Evolutionary conservation across 2,329 filamentous ascomycete species (phyloP).

Genomic region (Acrocalymma vagum): DNA sequence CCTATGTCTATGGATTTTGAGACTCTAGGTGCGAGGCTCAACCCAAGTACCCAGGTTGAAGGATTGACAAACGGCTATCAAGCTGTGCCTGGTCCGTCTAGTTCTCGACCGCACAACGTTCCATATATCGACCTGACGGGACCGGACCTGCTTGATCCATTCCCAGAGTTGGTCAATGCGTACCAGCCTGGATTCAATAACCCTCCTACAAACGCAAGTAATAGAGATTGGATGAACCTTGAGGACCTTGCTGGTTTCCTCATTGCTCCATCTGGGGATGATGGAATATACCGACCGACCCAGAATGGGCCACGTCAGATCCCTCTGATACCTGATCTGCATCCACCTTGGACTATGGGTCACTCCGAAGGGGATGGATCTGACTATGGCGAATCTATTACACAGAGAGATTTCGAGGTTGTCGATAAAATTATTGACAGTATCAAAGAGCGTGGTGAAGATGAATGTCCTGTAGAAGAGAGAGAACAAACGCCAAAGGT

Average conservation of each 20-base stretch:
- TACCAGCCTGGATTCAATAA: conserved; percentile 8
- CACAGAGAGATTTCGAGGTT: conserved; percentile 25
- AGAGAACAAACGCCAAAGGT: conserved; percentile 74
- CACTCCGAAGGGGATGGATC: too few relatives aligned
- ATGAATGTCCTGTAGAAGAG: conserved; percentile 58
- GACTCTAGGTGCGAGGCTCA: not conserved
- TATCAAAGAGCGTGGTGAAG: conserved; percentile 42
- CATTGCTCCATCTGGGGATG: conserved; percentile 19
- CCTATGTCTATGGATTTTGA: conserved; percentile 20
- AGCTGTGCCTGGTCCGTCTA: conserved; percentile 9
- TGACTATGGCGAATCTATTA: conserved; percentile 24
- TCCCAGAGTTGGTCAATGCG: conserved; percentile 24
- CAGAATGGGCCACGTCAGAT: conserved; percentile 1
- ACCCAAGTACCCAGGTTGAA: not conserved
- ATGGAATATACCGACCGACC: conserved; percentile 1
- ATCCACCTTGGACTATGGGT: conserved; percentile 10
- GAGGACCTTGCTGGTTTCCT: conserved; percentile 41
- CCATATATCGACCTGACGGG: conserved; percentile 32
- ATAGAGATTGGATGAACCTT: conserved; percentile 32
- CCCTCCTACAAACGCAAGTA: conserved; percentile 23
- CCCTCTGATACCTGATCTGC: conserved; percentile 12
- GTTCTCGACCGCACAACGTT: conserved; percentile 11
- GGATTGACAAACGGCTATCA: not conserved
- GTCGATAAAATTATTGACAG: conserved; percentile 42
- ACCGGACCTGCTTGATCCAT: conserved; percentile 34